phyloP scores from a whole-genome alignment of 768 basidiomycete genomes.

The Steccherinum ochraceum region DNA sequence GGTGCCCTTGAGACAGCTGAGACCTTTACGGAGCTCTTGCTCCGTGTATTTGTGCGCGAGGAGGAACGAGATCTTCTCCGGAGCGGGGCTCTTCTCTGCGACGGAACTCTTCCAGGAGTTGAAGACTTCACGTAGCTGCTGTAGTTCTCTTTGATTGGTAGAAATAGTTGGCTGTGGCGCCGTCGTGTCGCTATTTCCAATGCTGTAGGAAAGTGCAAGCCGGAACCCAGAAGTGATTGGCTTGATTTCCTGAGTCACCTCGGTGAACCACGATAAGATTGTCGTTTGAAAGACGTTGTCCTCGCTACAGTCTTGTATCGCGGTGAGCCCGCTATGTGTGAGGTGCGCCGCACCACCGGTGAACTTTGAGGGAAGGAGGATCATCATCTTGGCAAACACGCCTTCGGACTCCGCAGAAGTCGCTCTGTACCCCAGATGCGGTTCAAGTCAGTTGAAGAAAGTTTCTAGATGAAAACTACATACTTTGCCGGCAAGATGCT shows the following conservation, averaged over 20 bases:
- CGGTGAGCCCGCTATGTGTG: slow-evolving; percentile 28
- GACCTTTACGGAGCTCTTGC: slow-evolving; percentile 20
- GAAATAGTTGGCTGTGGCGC: slow-evolving; percentile 24
- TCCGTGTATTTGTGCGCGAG: slow-evolving; percentile 30
- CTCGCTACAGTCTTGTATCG: slow-evolving; percentile 30
- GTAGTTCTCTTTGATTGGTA: slow-evolving; percentile 15
- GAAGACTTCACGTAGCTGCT: slow-evolving; percentile 26
- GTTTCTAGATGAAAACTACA: slow-evolving; percentile 7
- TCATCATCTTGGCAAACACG: slow-evolving; percentile 47
- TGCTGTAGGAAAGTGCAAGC: slow-evolving; percentile 44
- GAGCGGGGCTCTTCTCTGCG: slow-evolving; percentile 10
- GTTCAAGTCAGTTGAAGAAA: background rate
- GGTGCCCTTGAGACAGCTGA: slow-evolving; percentile 35
- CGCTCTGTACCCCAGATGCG: too few species aligned
- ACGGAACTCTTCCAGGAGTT: slow-evolving; percentile 33
- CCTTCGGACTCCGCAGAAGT: slow-evolving; percentile 41
- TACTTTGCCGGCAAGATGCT: slow-evolving; percentile 41
- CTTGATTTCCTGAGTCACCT: slow-evolving; percentile 45
- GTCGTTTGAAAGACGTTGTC: slow-evolving; percentile 28
- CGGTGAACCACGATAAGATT: slow-evolving; percentile 47
- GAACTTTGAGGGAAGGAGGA: slow-evolving; percentile 41
- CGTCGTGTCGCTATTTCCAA: slow-evolving; percentile 31
- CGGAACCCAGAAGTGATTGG: slow-evolving; percentile 43
- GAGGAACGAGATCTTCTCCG: slow-evolving; percentile 25
- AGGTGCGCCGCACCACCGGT: slow-evolving; percentile 40